These are phyloP conservation scores for Tarenaya hassleriana DNA, from an alignment of 345 rosid species.

Conservation along the genomic window DNA sequence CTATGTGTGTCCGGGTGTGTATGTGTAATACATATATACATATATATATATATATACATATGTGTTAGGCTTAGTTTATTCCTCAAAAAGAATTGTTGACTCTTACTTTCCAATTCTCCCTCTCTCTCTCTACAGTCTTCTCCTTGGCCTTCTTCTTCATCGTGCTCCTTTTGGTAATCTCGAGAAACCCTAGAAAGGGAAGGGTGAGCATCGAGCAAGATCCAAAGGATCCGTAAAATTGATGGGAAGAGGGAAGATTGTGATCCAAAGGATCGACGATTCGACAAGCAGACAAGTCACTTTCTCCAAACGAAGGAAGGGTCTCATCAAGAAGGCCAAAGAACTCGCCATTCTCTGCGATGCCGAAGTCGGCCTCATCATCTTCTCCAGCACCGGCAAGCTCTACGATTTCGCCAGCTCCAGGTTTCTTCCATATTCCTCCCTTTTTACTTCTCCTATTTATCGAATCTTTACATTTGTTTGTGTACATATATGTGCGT, in stretches of 20 bases:
- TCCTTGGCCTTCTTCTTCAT: constrained; percentile 26
- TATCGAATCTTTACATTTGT: constrained; percentile 9
- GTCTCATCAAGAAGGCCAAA: constrained; percentile 36
- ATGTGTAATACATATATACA: too few relatives aligned
- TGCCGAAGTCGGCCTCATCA: constrained; percentile 35
- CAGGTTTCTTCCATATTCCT: too few relatives aligned
- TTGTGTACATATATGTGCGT: not conserved
- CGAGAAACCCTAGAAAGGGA: constrained; percentile 29
- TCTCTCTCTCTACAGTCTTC: constrained; percentile 26
- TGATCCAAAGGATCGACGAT: constrained; percentile 40
- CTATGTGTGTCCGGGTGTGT: too few relatives aligned
- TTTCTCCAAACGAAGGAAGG: constrained; percentile 41
- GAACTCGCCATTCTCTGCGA: constrained; percentile 38
- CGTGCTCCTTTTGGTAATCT: constrained; percentile 25
- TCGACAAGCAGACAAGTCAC: constrained; percentile 38
- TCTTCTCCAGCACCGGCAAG: constrained; percentile 36
- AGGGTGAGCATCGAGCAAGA: constrained; percentile 24
- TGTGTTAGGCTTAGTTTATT: not conserved
- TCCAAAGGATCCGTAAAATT: constrained; percentile 19
- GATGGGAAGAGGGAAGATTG: constrained; percentile 40
- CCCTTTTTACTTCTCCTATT: too few relatives aligned
- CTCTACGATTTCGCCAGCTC: constrained; percentile 37
- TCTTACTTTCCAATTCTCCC: constrained; percentile 32
- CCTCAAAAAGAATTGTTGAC: constrained; percentile 39
- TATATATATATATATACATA: too few relatives aligned